Evolutionary conservation across 805 yeast genomes (phyloP).

Genomic region (Hanseniaspora opuntiae): DNA sequence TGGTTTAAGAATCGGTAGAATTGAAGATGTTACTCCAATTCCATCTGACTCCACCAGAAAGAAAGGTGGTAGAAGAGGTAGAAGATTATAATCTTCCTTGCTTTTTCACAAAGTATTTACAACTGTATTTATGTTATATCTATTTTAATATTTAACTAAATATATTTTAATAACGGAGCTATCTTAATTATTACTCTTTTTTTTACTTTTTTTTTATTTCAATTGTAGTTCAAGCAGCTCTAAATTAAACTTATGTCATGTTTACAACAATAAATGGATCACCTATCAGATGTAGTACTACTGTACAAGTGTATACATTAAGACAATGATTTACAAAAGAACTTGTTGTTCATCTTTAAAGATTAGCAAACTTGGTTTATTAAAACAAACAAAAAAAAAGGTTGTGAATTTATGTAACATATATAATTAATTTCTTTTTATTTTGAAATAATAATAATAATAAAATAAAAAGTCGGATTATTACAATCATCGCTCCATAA

Average conservation of each 20-base stretch:
- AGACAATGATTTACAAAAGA: too few relatives aligned
- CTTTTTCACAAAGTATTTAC: background rate
- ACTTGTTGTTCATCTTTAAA: too few relatives aligned
- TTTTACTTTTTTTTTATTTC: background rate
- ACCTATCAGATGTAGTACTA: too few relatives aligned
- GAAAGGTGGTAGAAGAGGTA: constrained; percentile 99
- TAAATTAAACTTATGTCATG: background rate
- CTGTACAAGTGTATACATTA: too few relatives aligned
- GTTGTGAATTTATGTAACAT: background rate
- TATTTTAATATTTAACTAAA: background rate
- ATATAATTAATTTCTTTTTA: background rate
- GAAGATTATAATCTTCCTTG: constrained; percentile 70
- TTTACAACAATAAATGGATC: background rate
- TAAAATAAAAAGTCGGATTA: background rate
- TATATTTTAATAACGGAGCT: constrained; percentile 1
- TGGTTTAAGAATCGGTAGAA: constrained; percentile 98
- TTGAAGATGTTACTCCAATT: constrained; percentile 99
- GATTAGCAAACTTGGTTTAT: too few relatives aligned
- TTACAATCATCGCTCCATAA: background rate
- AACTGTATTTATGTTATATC: background rate
- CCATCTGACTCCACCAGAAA: constrained; percentile 99
- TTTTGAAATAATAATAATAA: background rate
- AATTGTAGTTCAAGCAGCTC: background rate
- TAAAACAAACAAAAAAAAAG: background rate
- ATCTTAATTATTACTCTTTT: background rate